Evolutionary conservation across 257 asterid species (phyloP).

Genomic region (Cinchona pubescens): DNA sequence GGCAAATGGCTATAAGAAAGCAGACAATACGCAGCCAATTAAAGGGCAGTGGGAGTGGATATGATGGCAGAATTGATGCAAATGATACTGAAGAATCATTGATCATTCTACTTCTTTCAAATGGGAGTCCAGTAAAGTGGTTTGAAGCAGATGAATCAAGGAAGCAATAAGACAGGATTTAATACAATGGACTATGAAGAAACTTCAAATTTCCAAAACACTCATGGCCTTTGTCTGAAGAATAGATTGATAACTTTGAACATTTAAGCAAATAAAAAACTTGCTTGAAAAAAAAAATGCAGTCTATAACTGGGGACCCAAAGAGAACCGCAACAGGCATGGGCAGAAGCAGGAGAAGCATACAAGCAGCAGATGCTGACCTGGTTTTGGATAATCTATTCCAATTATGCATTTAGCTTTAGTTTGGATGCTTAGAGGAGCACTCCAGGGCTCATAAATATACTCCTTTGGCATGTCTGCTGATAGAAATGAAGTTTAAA

Average conservation of each 20-base stretch:
- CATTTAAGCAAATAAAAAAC: background rate
- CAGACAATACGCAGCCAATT: no score
- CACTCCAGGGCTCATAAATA: conserved; percentile 95
- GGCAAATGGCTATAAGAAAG: background rate
- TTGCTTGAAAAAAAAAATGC: background rate
- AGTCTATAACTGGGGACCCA: background rate
- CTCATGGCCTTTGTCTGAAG: background rate
- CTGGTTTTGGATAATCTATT: conserved; percentile 95
- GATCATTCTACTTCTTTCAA: background rate
- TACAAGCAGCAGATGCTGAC: conserved; percentile 27
- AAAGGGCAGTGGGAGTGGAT: background rate
- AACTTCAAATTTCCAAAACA: background rate
- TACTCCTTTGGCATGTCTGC: conserved; percentile 96
- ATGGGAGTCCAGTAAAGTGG: background rate
- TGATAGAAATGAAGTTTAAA: conserved; percentile 10
- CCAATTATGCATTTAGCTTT: conserved; percentile 87
- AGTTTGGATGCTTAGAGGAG: conserved; percentile 73
- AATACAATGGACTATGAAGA: background rate
- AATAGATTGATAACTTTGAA: background rate
- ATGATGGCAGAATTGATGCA: background rate
- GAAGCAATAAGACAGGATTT: background rate
- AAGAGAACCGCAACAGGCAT: background rate
- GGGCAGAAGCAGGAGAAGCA: background rate
- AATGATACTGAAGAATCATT: background rate
- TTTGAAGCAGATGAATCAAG: background rate